A percentile compares a stretch with the other conserved stretches of the same genome.
Conservation (phyloP, 176 grass and related monocot species). For the Bothriochloa decipiens region DNA sequence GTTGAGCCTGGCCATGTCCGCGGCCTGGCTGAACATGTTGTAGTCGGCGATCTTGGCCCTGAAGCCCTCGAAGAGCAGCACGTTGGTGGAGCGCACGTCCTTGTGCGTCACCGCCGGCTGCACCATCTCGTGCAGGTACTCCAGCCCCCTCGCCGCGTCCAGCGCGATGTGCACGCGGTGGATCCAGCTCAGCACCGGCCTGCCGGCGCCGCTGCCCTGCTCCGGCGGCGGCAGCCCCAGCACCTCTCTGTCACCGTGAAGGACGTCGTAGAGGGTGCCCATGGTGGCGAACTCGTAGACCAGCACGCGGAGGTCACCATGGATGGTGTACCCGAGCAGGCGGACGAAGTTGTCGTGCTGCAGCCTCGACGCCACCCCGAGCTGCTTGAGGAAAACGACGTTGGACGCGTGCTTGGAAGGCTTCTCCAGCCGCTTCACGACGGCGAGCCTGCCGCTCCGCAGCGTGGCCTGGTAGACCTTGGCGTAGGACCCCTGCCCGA, state of each 20-base stretch:
- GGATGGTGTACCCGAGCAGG: constrained; percentile 53
- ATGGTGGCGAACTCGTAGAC: constrained; percentile 62
- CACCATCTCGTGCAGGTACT: constrained; percentile 75
- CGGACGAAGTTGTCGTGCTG: constrained; percentile 51
- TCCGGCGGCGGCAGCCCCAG: background rate
- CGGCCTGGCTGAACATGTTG: constrained; percentile 75
- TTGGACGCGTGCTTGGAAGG: constrained; percentile 51
- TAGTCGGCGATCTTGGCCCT: constrained; percentile 69
- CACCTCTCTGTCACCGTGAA: constrained; percentile 31
- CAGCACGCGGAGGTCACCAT: constrained; percentile 45
- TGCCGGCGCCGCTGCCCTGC: background rate
- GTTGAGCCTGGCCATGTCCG: constrained; percentile 60
- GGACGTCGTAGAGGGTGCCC: constrained; percentile 64
- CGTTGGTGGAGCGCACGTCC: constrained; percentile 68
- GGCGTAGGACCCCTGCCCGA: constrained; percentile 66
- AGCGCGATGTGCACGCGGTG: constrained; percentile 61
- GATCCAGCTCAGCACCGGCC: constrained; percentile 55
- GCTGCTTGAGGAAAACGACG: constrained; percentile 48
- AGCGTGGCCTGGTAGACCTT: constrained; percentile 52
- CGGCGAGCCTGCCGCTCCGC: constrained; percentile 34
- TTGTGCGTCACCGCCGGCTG: constrained; percentile 53
- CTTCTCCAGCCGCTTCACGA: constrained; percentile 59
- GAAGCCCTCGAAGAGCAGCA: constrained; percentile 64
- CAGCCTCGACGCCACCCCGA: constrained; percentile 50
- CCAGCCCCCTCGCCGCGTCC: constrained; percentile 62